Conservation (phyloP, 78 protist genomes). For the Protostelium mycophagum region DNA sequence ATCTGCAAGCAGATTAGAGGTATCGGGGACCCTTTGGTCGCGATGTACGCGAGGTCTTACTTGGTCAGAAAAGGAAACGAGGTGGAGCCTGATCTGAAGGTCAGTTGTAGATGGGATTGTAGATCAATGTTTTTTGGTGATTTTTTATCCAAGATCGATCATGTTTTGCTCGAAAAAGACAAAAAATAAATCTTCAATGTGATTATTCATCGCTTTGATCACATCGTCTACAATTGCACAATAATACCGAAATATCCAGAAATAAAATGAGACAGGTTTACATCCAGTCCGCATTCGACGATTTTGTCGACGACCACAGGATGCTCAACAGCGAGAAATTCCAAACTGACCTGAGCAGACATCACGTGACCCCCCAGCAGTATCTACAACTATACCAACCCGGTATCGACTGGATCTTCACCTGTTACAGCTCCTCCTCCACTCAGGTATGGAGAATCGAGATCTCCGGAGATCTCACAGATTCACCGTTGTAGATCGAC, state of each 20-base stretch:
- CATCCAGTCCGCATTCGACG: not conserved
- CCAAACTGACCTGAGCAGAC: constrained; percentile 8
- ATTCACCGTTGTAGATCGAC: not conserved
- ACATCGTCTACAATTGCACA: constrained; percentile 44
- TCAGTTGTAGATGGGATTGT: too few relatives aligned
- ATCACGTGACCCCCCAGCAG: constrained; percentile 20
- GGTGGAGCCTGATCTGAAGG: constrained; percentile 47
- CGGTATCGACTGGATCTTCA: constrained; percentile 73
- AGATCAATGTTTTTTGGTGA: not conserved
- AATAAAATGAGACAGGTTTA: not conserved
- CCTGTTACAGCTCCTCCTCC: constrained; percentile 19
- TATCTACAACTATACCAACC: constrained; percentile 68
- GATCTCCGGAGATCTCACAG: not conserved
- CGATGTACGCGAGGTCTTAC: constrained; percentile 74
- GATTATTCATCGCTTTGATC: constrained; percentile 35
- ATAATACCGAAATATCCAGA: not conserved
- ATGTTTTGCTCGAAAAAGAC: not conserved
- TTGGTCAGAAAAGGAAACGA: constrained; percentile 47
- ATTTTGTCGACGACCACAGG: constrained; percentile 7
- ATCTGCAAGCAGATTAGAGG: constrained; percentile 49
- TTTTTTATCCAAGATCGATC: not conserved
- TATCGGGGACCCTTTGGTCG: constrained; percentile 84
- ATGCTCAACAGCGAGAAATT: constrained; percentile 19
- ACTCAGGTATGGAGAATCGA: not conserved
- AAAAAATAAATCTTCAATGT: not conserved